Evolutionary conservation across 257 asterid genomes (phyloP).

Genomic region (Solanum ossicruentum): DNA sequence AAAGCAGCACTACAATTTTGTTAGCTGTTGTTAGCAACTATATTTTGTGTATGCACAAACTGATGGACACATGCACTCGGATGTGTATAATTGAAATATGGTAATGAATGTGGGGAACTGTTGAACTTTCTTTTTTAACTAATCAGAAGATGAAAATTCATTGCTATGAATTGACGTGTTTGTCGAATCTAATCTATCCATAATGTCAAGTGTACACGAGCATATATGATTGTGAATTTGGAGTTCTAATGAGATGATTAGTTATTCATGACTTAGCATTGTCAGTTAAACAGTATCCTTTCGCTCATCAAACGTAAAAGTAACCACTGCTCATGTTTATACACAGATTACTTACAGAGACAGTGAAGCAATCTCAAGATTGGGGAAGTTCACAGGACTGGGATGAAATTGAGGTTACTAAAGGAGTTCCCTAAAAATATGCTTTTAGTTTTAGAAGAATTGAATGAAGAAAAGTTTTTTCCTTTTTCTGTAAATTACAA

Average conservation of each 20-base stretch:
- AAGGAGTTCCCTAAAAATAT: not conserved
- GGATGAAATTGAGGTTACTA: conserved; percentile 64
- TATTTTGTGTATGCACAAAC: not conserved
- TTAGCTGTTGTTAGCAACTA: not conserved
- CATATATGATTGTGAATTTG: not conserved
- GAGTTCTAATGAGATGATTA: not conserved
- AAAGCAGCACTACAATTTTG: not conserved
- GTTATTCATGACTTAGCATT: not conserved
- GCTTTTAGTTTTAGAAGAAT: not conserved
- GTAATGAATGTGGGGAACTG: not conserved
- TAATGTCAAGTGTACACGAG: not conserved
- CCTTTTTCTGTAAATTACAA: not conserved
- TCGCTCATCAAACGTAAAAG: not conserved
- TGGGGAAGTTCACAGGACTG: conserved; percentile 64
- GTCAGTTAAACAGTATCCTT: not conserved
- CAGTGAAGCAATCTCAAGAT: conserved; percentile 60
- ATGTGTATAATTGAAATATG: not conserved
- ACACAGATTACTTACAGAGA: conserved; percentile 65
- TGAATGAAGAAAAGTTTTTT: not conserved
- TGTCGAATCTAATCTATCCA: not conserved
- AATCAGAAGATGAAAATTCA: not conserved
- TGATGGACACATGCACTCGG: not conserved
- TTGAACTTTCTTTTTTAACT: not conserved
- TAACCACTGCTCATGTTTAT: conserved; percentile 8
- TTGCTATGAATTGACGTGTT: not conserved